Evolutionary conservation across 257 asterid species (phyloP).

Genomic region (Mentha longifolia): DNA sequence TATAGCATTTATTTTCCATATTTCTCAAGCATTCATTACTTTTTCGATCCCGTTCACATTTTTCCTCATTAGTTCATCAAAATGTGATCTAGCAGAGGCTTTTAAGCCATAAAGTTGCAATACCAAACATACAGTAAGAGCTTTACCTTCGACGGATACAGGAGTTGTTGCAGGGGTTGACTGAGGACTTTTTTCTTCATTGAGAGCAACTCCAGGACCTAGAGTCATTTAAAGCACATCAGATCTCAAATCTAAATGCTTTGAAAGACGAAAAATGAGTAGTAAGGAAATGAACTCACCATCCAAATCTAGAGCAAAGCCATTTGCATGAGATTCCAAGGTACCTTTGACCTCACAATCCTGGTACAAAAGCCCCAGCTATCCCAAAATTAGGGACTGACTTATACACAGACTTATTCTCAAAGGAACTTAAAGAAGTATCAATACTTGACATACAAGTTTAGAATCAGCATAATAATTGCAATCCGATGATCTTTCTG

Average conservation of each 20-base stretch:
- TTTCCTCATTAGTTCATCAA: neutral
- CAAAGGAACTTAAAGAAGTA: slow-evolving; percentile 29
- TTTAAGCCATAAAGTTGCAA: slow-evolving; percentile 4
- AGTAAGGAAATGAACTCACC: slow-evolving; percentile 49
- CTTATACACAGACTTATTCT: slow-evolving; percentile 10
- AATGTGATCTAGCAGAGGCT: neutral
- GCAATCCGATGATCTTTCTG: slow-evolving; percentile 44
- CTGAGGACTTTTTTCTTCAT: slow-evolving; percentile 45
- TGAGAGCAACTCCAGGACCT: slow-evolving; percentile 49
- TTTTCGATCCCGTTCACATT: neutral
- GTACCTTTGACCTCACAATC: slow-evolving; percentile 43
- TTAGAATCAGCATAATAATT: slow-evolving; percentile 36
- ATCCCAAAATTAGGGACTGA: slow-evolving; percentile 23
- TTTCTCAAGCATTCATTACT: no score
- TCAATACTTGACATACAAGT: slow-evolving; percentile 44
- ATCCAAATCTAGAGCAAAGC: slow-evolving; percentile 45
- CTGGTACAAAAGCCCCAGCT: slow-evolving; percentile 35
- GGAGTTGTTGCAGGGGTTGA: slow-evolving; percentile 42
- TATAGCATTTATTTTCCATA: no score
- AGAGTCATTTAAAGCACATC: slow-evolving; percentile 37
- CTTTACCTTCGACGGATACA: slow-evolving; percentile 53
- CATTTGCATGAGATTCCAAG: slow-evolving; percentile 29
- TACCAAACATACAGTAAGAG: neutral
- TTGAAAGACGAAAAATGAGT: neutral
- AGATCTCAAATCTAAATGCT: slow-evolving; percentile 35